Percentiles rank a stretch among this genome's conserved stretches.
phyloP scores from a whole-genome alignment of 331 rosid genomes.

The Acacia concinna region DNA sequence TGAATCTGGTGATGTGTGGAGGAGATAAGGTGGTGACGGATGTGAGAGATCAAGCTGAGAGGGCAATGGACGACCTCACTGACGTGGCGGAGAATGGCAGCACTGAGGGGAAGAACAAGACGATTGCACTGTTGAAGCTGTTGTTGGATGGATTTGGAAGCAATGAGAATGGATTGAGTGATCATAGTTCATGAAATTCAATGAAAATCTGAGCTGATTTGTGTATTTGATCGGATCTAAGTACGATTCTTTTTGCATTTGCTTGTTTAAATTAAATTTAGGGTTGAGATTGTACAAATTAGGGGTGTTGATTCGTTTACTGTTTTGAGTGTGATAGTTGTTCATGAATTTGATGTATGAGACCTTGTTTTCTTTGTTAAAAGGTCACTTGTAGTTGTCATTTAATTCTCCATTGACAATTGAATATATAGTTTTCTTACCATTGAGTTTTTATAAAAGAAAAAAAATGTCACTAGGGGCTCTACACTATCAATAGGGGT shows the following conservation, averaged over 20 bases:
- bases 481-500: no score
- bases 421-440: not conserved
- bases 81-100: conserved; percentile 66
- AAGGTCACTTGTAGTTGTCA: not conserved
- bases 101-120: conserved; percentile 66
- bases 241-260: no score
- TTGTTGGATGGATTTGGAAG: conserved; percentile 32
- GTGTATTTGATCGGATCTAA: no score
- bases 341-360: not conserved
- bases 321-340: not conserved
- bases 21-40: conserved; percentile 45
- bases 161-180: not conserved
- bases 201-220: not conserved
- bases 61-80: conserved; percentile 34
- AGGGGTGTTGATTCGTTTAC: no score
- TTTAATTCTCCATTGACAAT: not conserved
- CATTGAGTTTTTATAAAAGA: not conserved
- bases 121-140: conserved; percentile 47
- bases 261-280: no score
- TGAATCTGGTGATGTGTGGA: conserved; percentile 53
- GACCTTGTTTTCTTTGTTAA: not conserved
- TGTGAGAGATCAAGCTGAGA: conserved; percentile 37
- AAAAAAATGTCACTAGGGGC: not conserved
- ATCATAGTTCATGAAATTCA: conserved; percentile 31
- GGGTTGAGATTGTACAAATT: no score